A percentile compares a stretch with the other conserved stretches of the same genome.
Evolutionary conservation across 768 basidiomycete species (phyloP).

Genomic region (Gymnopilus dilepis): DNA sequence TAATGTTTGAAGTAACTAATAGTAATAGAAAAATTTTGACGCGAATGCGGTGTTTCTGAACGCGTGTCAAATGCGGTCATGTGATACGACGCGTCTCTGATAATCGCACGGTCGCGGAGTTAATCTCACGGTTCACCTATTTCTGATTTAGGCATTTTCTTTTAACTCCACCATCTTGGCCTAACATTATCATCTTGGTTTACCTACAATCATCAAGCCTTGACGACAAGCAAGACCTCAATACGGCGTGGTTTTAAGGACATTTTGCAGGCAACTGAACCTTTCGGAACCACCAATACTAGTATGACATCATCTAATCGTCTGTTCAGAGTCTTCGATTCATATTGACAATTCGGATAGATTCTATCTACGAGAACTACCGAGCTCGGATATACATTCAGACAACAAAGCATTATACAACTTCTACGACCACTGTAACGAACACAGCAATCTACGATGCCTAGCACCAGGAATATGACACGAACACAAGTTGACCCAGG

Average conservation of each 20-base stretch:
- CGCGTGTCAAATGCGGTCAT: conserved; percentile 6
- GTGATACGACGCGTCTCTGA: conserved; percentile 18
- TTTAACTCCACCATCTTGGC: not conserved
- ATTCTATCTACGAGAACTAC: too few species aligned
- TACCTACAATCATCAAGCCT: not conserved
- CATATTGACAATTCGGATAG: too few species aligned
- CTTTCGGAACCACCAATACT: not conserved
- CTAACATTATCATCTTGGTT: conserved; percentile 15
- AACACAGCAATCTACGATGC: conserved; percentile 24
- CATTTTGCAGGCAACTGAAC: not conserved
- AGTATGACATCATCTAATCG: not conserved
- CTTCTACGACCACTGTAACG: not conserved
- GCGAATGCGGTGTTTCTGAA: not conserved
- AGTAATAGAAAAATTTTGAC: not conserved
- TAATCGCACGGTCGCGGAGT: not conserved
- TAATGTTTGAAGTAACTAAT: not conserved
- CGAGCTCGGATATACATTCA: not conserved
- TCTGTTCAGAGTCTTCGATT: too few species aligned
- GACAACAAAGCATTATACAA: not conserved
- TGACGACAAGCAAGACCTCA: not conserved
- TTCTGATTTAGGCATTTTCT: conserved; percentile 16
- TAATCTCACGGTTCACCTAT: conserved; percentile 20
- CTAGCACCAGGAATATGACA: conserved; percentile 34
- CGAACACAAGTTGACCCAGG: conserved; percentile 35
- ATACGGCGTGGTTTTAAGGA: not conserved